phyloP scores from a whole-genome alignment of 1,284 basidiomycete genomes.

The Austroboletus niveus region DNA sequence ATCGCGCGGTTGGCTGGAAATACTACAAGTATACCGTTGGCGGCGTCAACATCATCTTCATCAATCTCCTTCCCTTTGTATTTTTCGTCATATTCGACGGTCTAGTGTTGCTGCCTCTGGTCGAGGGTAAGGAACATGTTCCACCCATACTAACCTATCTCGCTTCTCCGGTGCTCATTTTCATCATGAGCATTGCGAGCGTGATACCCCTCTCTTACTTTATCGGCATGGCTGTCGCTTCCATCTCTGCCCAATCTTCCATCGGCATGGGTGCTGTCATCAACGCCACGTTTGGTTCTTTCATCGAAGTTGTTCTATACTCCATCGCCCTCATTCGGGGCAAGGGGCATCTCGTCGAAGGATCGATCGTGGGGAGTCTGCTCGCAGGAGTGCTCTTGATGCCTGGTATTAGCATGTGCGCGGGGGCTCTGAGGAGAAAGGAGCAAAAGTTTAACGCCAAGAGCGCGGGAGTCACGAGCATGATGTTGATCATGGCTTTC shows the following conservation, averaged over 20 bases:
- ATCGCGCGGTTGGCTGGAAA: slow-evolving; percentile 85
- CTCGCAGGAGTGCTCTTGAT: slow-evolving; percentile 95
- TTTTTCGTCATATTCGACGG: slow-evolving; percentile 97
- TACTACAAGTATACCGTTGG: slow-evolving; percentile 99
- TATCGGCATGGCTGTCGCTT: slow-evolving; percentile 99
- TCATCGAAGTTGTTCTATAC: slow-evolving; percentile 97
- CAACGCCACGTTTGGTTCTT: slow-evolving; percentile 98
- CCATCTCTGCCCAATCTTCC: slow-evolving; percentile 95
- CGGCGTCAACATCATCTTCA: slow-evolving; percentile 97
- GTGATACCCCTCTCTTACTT: slow-evolving; percentile 99
- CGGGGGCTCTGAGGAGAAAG: slow-evolving; percentile 88
- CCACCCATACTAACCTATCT: slow-evolving; percentile 69
- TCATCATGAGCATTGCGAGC: slow-evolving; percentile 82
- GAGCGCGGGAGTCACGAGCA: slow-evolving; percentile 96
- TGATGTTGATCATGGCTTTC: slow-evolving; percentile 99
- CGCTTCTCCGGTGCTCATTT: slow-evolving; percentile 79
- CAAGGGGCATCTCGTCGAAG: slow-evolving; percentile 95
- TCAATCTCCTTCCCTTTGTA: slow-evolving; percentile 93
- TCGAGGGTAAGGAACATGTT: slow-evolving; percentile 60
- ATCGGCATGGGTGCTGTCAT: slow-evolving; percentile 99
- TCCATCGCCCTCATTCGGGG: slow-evolving; percentile 83
- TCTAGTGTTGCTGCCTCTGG: slow-evolving; percentile 75
- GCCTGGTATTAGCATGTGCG: slow-evolving; percentile 97
- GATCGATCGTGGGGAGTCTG: slow-evolving; percentile 92
- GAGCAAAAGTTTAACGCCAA: slow-evolving; percentile 99